A percentile compares a stretch with the other conserved stretches of the same genome.
These are phyloP conservation scores for Purpureocillium takamizusanense DNA, from an alignment of 2,329 filamentous ascomycete species.

Conservation along the genomic window DNA sequence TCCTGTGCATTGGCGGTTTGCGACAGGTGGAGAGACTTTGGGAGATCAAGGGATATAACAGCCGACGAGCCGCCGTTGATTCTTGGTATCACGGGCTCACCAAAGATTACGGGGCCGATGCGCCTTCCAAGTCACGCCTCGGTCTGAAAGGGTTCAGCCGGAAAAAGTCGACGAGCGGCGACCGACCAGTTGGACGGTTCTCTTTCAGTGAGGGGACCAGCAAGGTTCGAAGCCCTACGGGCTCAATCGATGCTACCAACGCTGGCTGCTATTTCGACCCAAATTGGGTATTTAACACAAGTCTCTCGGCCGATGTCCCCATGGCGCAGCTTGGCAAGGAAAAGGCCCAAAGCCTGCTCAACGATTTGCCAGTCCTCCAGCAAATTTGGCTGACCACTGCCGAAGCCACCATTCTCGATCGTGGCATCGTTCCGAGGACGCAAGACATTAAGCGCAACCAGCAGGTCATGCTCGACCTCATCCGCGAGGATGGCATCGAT, in stretches of 20 bases:
- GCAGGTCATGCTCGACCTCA: conserved; percentile 54
- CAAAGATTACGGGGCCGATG: conserved; percentile 29
- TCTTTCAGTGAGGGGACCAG: conserved; percentile 15
- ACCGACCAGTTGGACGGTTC: conserved; percentile 10
- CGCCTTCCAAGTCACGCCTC: conserved; percentile 39
- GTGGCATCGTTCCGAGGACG: conserved; percentile 47
- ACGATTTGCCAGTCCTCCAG: conserved; percentile 48
- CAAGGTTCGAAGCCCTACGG: conserved; percentile 16
- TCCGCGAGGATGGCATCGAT: conserved; percentile 49
- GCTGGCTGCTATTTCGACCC: conserved; percentile 17
- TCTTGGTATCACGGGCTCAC: conserved; percentile 46
- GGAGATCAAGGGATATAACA: conserved; percentile 59
- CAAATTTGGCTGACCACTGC: conserved; percentile 56
- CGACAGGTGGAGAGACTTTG: conserved; percentile 55
- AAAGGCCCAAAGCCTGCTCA: conserved; percentile 38
- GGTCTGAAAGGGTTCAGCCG: conserved; percentile 45
- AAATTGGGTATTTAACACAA: conserved; percentile 48
- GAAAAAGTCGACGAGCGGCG: conserved; percentile 41
- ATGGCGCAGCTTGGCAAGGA: conserved; percentile 47
- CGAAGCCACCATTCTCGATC: conserved; percentile 51
- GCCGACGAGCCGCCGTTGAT: conserved; percentile 49
- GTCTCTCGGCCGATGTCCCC: conserved; percentile 51
- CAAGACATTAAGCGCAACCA: conserved; percentile 56
- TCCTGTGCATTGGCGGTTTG: conserved; percentile 51
- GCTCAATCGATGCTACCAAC: conserved; percentile 19